Percentiles rank a stretch among this genome's conserved stretches.
Evolutionary conservation across 148 eudicot genomes (phyloP).

Genomic region (Persicaria maculosa): DNA sequence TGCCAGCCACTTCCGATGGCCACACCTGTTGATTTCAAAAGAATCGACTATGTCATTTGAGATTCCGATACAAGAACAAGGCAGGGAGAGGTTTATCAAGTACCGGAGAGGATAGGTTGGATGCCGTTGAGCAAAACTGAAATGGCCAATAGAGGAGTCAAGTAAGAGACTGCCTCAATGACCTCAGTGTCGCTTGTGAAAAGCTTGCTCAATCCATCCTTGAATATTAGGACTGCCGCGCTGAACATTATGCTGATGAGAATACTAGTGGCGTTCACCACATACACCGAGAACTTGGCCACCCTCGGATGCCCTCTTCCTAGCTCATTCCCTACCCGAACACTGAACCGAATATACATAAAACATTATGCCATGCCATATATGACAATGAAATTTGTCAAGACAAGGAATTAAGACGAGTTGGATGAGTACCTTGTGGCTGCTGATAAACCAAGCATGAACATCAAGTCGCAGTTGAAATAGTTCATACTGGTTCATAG

Average conservation of each 20-base stretch:
- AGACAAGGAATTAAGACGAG: too few species aligned
- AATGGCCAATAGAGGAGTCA: conserved; percentile 33
- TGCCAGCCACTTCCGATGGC: conserved; percentile 62
- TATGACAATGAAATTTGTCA: too few species aligned
- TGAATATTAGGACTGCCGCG: conserved; percentile 23
- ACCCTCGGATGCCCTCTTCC: conserved; percentile 40
- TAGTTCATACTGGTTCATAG: conserved; percentile 22
- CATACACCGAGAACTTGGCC: conserved; percentile 40
- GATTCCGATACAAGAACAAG: neutral
- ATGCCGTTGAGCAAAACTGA: conserved; percentile 28
- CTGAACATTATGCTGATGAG: conserved; percentile 26
- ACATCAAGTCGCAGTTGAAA: conserved; percentile 20
- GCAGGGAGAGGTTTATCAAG: neutral
- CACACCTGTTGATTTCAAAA: conserved; percentile 22
- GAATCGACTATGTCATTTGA: neutral
- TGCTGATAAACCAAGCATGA: conserved; percentile 14
- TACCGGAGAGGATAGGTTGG: conserved; percentile 36
- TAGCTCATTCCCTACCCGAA: conserved; percentile 48
- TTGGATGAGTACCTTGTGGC: conserved; percentile 15
- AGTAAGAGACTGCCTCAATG: conserved; percentile 25
- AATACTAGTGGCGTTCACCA: conserved; percentile 26
- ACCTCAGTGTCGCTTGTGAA: conserved; percentile 25
- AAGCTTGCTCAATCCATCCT: conserved; percentile 20
- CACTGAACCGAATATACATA: conserved; percentile 22
- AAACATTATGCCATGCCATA: neutral